These are phyloP conservation scores for Colletotrichum tanaceti DNA, from an alignment of 2,329 filamentous ascomycete genomes.

Conservation along the genomic window DNA sequence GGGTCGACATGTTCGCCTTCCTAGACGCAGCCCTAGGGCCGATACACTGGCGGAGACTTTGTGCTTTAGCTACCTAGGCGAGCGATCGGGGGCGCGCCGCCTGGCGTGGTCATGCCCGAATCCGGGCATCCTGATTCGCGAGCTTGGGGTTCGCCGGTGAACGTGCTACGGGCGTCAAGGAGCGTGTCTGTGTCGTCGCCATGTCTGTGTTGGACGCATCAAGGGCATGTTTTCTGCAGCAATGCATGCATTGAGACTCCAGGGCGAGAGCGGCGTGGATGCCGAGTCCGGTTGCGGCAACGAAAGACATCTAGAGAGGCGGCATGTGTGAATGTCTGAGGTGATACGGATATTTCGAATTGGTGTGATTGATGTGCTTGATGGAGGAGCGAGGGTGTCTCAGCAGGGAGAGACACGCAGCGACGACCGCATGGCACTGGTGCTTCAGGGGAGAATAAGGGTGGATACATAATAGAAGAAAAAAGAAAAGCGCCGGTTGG, in stretches of 20 bases:
- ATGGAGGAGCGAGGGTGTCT: not conserved
- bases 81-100: slow-evolving; percentile 5
- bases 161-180: slow-evolving; percentile 18
- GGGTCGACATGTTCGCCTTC: not conserved
- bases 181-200: slow-evolving; percentile 1
- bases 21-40: slow-evolving; percentile 18
- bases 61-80: not conserved
- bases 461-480: not conserved
- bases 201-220: slow-evolving; percentile 24
- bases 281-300: slow-evolving; percentile 4
- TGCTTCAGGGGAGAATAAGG: not conserved
- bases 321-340: not conserved
- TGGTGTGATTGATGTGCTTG: not conserved
- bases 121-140: slow-evolving; percentile 21
- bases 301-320: not conserved
- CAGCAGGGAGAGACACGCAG: slow-evolving; percentile 11
- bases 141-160: slow-evolving; percentile 21
- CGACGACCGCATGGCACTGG: slow-evolving; percentile 17
- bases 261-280: slow-evolving; percentile 4
- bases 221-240: slow-evolving; percentile 25
- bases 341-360: not conserved
- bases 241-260: slow-evolving; percentile 9
- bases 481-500: not conserved
- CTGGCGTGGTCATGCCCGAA: slow-evolving; percentile 19
- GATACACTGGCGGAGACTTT: slow-evolving; percentile 21